Conservation (phyloP, 768 basidiomycete genomes). For the Clathrus columnatus region DNA sequence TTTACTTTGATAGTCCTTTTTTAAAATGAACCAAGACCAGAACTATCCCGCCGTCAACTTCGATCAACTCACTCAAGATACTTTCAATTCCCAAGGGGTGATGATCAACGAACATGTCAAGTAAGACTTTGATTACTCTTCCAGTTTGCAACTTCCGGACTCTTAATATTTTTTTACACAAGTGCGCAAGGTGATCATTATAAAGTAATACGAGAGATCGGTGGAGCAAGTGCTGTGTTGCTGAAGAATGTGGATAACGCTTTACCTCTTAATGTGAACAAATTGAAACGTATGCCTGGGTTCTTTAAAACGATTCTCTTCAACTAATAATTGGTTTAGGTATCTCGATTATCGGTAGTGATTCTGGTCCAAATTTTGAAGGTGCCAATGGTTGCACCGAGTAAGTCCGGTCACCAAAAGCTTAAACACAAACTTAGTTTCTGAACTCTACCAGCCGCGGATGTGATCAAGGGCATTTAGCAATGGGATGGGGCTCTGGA, state of each 20-base stretch:
- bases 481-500: slow-evolving; percentile 92
- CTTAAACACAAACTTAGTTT: background rate
- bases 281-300: slow-evolving; percentile 5
- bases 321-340: slow-evolving; percentile 3
- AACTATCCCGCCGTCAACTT: slow-evolving; percentile 29
- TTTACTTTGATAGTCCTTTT: slow-evolving; percentile 17
- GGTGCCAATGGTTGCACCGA: slow-evolving; percentile 70
- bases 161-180: background rate
- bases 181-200: background rate
- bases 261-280: slow-evolving; percentile 21
- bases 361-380: slow-evolving; percentile 49
- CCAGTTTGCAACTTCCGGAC: background rate
- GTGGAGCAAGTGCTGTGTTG: slow-evolving; percentile 49
- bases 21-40: slow-evolving; percentile 23
- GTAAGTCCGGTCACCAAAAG: slow-evolving; percentile 11
- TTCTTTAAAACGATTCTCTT: background rate
- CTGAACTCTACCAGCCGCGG: slow-evolving; percentile 27
- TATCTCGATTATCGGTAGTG: slow-evolving; percentile 37
- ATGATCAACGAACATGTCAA: slow-evolving; percentile 23
- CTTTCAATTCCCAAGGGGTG: slow-evolving; percentile 7
- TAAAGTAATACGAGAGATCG: slow-evolving; percentile 34
- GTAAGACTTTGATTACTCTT: slow-evolving; percentile 1
- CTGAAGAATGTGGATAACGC: slow-evolving; percentile 34
- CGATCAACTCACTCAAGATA: slow-evolving; percentile 18
- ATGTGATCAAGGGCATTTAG: slow-evolving; percentile 61